Percentiles rank a stretch among this genome's conserved stretches.
phyloP scores from a whole-genome alignment of 305 asterid species.

The Lippia alba region DNA sequence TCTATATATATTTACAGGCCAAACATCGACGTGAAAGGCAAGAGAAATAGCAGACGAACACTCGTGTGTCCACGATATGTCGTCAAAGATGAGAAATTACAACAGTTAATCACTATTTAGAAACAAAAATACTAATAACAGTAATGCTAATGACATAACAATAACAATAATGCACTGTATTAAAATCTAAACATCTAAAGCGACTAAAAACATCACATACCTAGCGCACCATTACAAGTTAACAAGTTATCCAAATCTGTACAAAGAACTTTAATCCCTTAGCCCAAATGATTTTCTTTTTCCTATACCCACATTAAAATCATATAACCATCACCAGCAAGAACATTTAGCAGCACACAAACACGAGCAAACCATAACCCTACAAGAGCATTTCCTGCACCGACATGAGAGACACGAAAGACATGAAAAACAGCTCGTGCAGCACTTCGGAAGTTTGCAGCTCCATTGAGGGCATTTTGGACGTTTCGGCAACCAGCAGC shows the following conservation, averaged over 20 bases:
- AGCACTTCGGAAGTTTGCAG: conserved; percentile 45
- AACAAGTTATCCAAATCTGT: not conserved
- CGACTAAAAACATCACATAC: not conserved
- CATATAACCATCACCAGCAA: conserved; percentile 43
- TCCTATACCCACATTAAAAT: conserved; percentile 52
- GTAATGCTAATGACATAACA: too few relatives aligned
- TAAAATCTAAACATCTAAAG: not conserved
- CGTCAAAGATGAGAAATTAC: too few relatives aligned
- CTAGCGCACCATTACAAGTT: not conserved
- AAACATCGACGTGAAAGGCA: too few relatives aligned
- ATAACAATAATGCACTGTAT: not conserved
- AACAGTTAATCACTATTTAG: too few relatives aligned
- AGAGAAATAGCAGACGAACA: too few relatives aligned
- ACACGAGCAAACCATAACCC: conserved; percentile 61
- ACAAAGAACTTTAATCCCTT: not conserved
- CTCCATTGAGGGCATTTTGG: conserved; percentile 39
- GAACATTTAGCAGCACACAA: conserved; percentile 58
- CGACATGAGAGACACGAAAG: conserved; percentile 31
- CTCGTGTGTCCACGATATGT: too few relatives aligned
- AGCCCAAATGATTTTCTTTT: conserved; percentile 32
- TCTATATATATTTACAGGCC: too few relatives aligned
- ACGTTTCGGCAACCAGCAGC: conserved; percentile 62
- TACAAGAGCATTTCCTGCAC: conserved; percentile 63
- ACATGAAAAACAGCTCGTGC: conserved; percentile 42
- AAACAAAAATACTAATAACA: too few relatives aligned